phyloP scores from a whole-genome alignment of 192 early-diverging fungal species.

The Umbelopsis isabellina region DNA sequence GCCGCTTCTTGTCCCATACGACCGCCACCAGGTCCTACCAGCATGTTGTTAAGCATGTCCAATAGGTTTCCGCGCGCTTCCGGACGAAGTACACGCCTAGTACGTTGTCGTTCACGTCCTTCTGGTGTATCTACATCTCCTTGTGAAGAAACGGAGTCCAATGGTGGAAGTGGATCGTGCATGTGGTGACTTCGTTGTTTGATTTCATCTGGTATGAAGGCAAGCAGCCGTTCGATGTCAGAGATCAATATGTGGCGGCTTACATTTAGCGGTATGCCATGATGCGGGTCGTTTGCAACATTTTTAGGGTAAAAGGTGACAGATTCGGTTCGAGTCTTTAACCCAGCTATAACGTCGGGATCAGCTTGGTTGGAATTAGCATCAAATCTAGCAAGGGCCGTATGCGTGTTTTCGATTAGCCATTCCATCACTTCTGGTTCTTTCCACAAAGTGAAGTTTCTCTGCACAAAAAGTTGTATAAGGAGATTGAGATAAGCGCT shows the following conservation, averaged over 20 bases:
- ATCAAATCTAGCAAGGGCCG: background rate
- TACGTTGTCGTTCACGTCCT: constrained; percentile 32
- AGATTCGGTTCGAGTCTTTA: constrained; percentile 6
- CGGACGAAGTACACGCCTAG: constrained; percentile 27
- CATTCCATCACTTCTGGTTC: constrained; percentile 64
- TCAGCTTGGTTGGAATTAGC: constrained; percentile 11
- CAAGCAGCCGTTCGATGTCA: constrained; percentile 52
- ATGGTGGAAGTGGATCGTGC: constrained; percentile 72
- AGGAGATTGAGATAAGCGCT: constrained; percentile 64
- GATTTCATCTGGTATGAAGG: constrained; percentile 54
- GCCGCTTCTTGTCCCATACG: constrained; percentile 18
- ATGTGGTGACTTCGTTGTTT: constrained; percentile 52
- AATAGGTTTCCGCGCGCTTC: constrained; percentile 35
- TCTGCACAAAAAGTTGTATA: constrained; percentile 74
- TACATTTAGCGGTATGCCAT: constrained; percentile 27
- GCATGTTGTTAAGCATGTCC: constrained; percentile 30
- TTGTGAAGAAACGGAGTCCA: constrained; percentile 44
- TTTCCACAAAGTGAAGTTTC: constrained; percentile 80
- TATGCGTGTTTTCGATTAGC: constrained; percentile 51
- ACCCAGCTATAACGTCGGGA: constrained; percentile 22
- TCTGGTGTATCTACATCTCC: constrained; percentile 26
- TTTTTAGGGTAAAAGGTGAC: background rate
- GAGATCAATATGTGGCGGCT: constrained; percentile 44
- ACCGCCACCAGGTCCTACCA: constrained; percentile 17
- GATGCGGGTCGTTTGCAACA: constrained; percentile 4